phyloP scores from a whole-genome alignment of 768 basidiomycete genomes.

The Serendipita vermifera region DNA sequence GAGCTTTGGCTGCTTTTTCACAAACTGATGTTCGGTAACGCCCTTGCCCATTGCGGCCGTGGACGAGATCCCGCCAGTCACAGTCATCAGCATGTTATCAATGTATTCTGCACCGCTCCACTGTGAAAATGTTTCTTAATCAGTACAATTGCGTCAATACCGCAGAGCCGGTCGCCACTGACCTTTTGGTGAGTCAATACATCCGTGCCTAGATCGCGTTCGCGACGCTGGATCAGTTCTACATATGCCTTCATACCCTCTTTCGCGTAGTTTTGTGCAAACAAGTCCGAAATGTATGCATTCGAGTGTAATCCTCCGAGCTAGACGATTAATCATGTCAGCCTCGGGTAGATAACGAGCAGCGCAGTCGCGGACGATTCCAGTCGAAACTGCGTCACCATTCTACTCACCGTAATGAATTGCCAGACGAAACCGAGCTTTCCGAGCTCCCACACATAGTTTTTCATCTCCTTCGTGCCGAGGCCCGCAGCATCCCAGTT shows the following conservation, averaged over 20 bases:
- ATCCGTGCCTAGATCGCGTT: slow-evolving; percentile 87
- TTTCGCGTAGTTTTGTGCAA: slow-evolving; percentile 75
- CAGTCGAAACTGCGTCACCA: not conserved
- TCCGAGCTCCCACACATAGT: slow-evolving; percentile 84
- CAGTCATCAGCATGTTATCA: slow-evolving; percentile 83
- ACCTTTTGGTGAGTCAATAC: slow-evolving; percentile 97
- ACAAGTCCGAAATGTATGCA: slow-evolving; percentile 88
- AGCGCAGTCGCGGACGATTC: not conserved
- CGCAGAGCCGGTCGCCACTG: slow-evolving; percentile 17
- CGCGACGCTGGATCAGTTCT: slow-evolving; percentile 81
- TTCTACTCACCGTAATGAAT: slow-evolving; percentile 75
- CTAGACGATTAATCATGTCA: slow-evolving; percentile 30
- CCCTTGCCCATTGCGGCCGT: slow-evolving; percentile 99
- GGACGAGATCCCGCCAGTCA: slow-evolving; percentile 92
- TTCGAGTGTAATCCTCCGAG: slow-evolving; percentile 96
- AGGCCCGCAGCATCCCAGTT: slow-evolving; percentile 94
- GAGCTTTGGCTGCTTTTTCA: slow-evolving; percentile 10
- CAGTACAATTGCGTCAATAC: slow-evolving; percentile 10
- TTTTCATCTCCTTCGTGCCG: slow-evolving; percentile 68
- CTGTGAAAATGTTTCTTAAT: slow-evolving; percentile 28
- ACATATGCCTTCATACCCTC: slow-evolving; percentile 99
- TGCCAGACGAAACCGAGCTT: slow-evolving; percentile 98
- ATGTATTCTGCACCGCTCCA: slow-evolving; percentile 95
- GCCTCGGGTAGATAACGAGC: slow-evolving; percentile 5
- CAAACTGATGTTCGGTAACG: slow-evolving; percentile 84